Conservation (phyloP, 192 early-diverging fungal species). For the Haplosporangium gracile region DNA sequence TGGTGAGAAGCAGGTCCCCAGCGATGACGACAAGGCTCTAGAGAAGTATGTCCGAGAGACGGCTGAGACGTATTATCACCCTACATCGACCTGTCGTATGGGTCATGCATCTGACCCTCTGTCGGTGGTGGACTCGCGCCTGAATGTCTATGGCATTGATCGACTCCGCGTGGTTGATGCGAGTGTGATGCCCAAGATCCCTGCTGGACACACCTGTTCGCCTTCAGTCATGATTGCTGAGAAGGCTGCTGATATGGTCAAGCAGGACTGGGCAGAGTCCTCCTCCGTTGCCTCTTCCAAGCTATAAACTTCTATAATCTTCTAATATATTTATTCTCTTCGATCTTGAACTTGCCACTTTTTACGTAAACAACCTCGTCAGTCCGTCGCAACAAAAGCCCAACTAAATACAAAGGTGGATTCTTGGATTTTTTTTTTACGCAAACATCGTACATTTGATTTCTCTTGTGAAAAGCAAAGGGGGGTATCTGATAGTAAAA, state of each 20-base stretch:
- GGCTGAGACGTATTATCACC: slow-evolving; percentile 34
- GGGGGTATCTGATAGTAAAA: too few relatives aligned
- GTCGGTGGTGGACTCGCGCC: slow-evolving; percentile 35
- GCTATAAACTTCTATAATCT: background rate
- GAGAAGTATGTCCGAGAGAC: slow-evolving; percentile 20
- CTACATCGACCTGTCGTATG: slow-evolving; percentile 44
- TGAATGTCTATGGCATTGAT: slow-evolving; percentile 51
- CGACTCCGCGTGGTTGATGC: slow-evolving; percentile 46
- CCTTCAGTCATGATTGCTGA: slow-evolving; percentile 44
- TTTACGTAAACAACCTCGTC: too few relatives aligned
- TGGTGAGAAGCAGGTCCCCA: slow-evolving; percentile 26
- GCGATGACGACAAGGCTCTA: slow-evolving; percentile 21
- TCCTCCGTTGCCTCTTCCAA: background rate
- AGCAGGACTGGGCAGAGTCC: slow-evolving; percentile 31
- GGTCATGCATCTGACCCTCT: slow-evolving; percentile 39
- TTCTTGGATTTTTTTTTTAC: too few relatives aligned
- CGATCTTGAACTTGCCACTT: too few relatives aligned
- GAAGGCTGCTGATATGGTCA: slow-evolving; percentile 47
- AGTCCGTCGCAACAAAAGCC: too few relatives aligned
- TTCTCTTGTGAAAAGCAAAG: too few relatives aligned
- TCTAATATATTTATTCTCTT: too few relatives aligned
- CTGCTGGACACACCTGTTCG: slow-evolving; percentile 42
- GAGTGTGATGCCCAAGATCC: slow-evolving; percentile 48
- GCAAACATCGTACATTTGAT: too few relatives aligned
- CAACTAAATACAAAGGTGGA: too few relatives aligned